Evolutionary conservation across 2,329 filamentous ascomycete genomes (phyloP), one percentile per base, ranked within the genome.

Genomic region (Aspergillus ochraceus): DNA sequence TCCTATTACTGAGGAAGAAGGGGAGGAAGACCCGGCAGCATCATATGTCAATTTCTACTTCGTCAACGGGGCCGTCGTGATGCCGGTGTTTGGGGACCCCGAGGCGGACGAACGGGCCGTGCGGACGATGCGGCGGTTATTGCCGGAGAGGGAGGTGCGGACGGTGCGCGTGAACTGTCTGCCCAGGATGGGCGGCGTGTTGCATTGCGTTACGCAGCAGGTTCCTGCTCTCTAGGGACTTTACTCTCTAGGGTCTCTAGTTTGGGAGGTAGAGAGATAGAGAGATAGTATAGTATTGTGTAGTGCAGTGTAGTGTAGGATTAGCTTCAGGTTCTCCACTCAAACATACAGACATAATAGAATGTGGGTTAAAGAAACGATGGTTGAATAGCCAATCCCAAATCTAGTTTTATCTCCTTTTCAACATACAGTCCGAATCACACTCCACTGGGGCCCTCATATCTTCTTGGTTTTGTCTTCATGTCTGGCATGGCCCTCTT

Each of bases 31-130:
- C 6, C 67, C 71, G 9, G 60, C 63, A 6, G 65, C 65, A 1
- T 67, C 68, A 14, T 72, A 72, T 58, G 69, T 68, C 24, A 73
- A 73, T 50, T 73, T 68, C 29, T 68, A 68, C 29, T 66, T 73
- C 20, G 68, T 69, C n/a, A 73, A 73, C 56, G 70, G 64, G 0
- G 69, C 66, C 3, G 55, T 72, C 5, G 64, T 73, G 26, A 12
- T 72, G 20, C 69, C 71, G 3, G 62, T 64, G 45, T 71, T 72
- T 60, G 71, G 70, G 24, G 64, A 70, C 50, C 29, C 60, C 11
- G 24, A 42, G 29, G 52, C 30, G 22, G 70, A 71, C 57, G 47
- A 19, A 22, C 52, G 64, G 14, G 70, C 68, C 3, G 26, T 70
- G 17, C 63, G 60, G 14, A 49, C 60, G 32, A 61, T 70, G n/a